phyloP scores from a whole-genome alignment of 441 rosid genomes.

The Syzygium malaccense region DNA sequence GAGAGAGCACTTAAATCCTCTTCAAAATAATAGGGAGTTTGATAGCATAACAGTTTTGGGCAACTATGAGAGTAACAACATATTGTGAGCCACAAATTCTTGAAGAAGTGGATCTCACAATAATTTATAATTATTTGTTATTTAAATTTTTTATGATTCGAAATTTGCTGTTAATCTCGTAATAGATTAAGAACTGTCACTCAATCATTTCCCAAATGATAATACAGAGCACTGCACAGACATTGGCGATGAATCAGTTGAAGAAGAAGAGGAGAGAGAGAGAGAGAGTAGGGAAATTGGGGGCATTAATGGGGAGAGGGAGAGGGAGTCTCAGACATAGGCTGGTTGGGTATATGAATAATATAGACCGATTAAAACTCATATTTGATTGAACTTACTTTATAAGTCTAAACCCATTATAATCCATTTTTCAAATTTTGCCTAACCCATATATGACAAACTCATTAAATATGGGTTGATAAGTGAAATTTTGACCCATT shows the following conservation, averaged over 20 bases:
- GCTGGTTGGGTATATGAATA: neutral
- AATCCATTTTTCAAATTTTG: neutral
- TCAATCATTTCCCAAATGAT: no score
- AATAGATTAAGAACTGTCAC: no score
- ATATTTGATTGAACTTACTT: neutral
- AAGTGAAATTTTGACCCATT: neutral
- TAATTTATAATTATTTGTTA: no score
- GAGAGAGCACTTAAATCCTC: neutral
- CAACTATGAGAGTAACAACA: no score
- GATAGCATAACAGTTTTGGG: no score
- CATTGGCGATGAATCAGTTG: neutral
- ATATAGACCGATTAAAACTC: neutral
- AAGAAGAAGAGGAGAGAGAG: neutral
- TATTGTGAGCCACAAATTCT: no score
- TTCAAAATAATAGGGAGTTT: neutral
- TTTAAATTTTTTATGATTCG: no score
- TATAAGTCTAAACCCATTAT: neutral
- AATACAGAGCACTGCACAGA: fast-evolving
- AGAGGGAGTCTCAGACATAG: neutral
- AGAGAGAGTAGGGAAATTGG: no score
- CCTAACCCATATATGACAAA: neutral
- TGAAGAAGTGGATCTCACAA: no score
- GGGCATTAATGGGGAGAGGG: no score
- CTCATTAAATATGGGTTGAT: neutral
- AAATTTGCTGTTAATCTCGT: no score